phyloP scores from a whole-genome alignment of 306 rosid genomes.

The Trifolium subterraneum region DNA sequence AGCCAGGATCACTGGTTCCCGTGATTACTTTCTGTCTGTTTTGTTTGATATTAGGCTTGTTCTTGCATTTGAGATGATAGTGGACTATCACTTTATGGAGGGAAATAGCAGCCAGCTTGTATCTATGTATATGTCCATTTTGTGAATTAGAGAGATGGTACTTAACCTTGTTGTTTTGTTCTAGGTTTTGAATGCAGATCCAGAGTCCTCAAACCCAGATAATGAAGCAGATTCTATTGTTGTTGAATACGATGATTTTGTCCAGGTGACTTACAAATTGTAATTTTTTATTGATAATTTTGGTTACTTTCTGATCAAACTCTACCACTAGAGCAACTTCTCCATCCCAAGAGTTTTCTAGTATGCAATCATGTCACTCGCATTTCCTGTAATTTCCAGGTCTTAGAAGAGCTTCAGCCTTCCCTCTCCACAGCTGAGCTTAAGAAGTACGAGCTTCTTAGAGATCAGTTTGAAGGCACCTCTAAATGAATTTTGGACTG shows the following conservation, averaged over 20 bases:
- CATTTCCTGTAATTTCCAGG: conserved; percentile 56
- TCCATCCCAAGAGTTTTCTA: conserved; percentile 15
- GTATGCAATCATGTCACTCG: conserved; percentile 8
- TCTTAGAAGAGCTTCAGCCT: conserved; percentile 71
- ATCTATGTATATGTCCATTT: neutral
- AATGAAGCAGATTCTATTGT: conserved; percentile 64
- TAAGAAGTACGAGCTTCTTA: conserved; percentile 76
- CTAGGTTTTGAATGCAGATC: conserved; percentile 66
- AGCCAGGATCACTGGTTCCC: conserved; percentile 19
- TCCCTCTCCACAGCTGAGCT: conserved; percentile 83
- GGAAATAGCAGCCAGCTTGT: conserved; percentile 9
- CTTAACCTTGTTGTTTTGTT: conserved; percentile 39
- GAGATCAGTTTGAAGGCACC: conserved; percentile 91
- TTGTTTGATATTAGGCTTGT: conserved; percentile 18
- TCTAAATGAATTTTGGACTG: conserved; percentile 51
- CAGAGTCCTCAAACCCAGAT: conserved; percentile 61
- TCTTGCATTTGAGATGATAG: neutral
- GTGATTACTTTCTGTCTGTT: conserved; percentile 12
- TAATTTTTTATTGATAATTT: too few relatives aligned
- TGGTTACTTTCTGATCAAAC: neutral
- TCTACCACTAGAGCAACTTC: neutral
- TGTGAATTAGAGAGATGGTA: conserved; percentile 17
- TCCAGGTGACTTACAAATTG: conserved; percentile 63
- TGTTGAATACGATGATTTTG: conserved; percentile 73
- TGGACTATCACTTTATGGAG: conserved; percentile 10